These are phyloP conservation scores for Nicotiana undulata DNA, from an alignment of 257 asterid species.

Conservation along the genomic window DNA sequence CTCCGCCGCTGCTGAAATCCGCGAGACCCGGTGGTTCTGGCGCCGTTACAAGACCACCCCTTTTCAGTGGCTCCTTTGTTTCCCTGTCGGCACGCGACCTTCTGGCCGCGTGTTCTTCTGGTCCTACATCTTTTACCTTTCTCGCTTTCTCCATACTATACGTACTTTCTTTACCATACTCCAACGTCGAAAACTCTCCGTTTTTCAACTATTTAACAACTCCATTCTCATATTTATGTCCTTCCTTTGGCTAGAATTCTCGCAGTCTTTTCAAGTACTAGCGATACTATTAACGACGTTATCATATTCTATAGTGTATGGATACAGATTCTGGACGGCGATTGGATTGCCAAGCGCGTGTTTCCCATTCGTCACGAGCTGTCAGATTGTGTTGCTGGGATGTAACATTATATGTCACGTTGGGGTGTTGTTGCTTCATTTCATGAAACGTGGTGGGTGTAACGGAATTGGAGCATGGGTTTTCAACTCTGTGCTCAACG, in stretches of 20 bases:
- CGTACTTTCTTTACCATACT: slow-evolving; percentile 11
- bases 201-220: slow-evolving; percentile 14
- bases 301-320: slow-evolving; percentile 66
- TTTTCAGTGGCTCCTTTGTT: slow-evolving; percentile 23
- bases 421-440: slow-evolving; percentile 58
- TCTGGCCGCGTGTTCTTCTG: slow-evolving; percentile 33
- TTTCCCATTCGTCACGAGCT: slow-evolving; percentile 59
- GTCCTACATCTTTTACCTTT: slow-evolving; percentile 36
- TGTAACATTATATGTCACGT: slow-evolving; percentile 68
- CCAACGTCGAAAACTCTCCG: slow-evolving; percentile 8
- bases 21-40: slow-evolving; percentile 16
- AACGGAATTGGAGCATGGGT: slow-evolving; percentile 88
- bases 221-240: slow-evolving; percentile 38
- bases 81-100: slow-evolving; percentile 22
- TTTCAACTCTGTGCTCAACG: slow-evolving; percentile 73
- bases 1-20: slow-evolving; percentile 21
- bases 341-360: slow-evolving; percentile 70
- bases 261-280: slow-evolving; percentile 77
- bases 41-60: slow-evolving; percentile 12
- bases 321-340: slow-evolving; percentile 90
- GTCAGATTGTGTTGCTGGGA: slow-evolving; percentile 54
- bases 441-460: slow-evolving; percentile 66
- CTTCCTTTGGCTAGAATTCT: slow-evolving; percentile 82
- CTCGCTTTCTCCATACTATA: slow-evolving; percentile 16
- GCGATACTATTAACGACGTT: slow-evolving; percentile 56